Evolutionary conservation across 768 basidiomycete species (phyloP).

Genomic region (Rhizopogon vulgaris): DNA sequence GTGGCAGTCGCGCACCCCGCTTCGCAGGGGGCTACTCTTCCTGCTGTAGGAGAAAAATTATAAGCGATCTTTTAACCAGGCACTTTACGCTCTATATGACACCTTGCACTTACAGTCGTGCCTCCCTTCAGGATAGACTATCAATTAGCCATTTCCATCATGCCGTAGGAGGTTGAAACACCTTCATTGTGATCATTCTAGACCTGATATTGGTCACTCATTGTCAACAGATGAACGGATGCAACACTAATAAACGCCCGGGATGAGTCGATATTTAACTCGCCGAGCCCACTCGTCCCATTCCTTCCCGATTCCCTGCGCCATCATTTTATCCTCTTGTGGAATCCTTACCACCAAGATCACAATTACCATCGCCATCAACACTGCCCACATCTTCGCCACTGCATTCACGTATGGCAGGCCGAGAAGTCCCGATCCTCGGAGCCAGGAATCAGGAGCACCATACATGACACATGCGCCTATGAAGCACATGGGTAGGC

Average conservation of each 20-base stretch:
- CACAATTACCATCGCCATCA: constrained; percentile 26
- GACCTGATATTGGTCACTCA: too few species aligned
- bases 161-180: too few species aligned
- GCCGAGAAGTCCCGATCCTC: constrained; percentile 35
- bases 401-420: constrained; percentile 26
- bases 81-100: too few species aligned
- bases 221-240: background rate
- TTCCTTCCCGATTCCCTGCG: constrained; percentile 33
- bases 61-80: too few species aligned
- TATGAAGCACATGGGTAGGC: constrained; percentile 27
- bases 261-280: constrained; percentile 42
- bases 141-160: too few species aligned
- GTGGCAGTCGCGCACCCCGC: too few species aligned
- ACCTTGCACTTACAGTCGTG: too few species aligned
- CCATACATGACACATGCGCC: background rate
- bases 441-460: constrained; percentile 37
- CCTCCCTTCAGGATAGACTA: too few species aligned
- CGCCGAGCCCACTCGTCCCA: constrained; percentile 41
- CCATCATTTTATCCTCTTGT: constrained; percentile 40
- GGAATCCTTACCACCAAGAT: constrained; percentile 36
- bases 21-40: too few species aligned
- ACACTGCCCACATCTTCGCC: constrained; percentile 17
- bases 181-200: too few species aligned
- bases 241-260: constrained; percentile 30
- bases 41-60: too few species aligned